Evolutionary conservation across 2,329 filamentous ascomycete genomes (phyloP).

Genomic region (Pseudopyricularia cyperi): DNA sequence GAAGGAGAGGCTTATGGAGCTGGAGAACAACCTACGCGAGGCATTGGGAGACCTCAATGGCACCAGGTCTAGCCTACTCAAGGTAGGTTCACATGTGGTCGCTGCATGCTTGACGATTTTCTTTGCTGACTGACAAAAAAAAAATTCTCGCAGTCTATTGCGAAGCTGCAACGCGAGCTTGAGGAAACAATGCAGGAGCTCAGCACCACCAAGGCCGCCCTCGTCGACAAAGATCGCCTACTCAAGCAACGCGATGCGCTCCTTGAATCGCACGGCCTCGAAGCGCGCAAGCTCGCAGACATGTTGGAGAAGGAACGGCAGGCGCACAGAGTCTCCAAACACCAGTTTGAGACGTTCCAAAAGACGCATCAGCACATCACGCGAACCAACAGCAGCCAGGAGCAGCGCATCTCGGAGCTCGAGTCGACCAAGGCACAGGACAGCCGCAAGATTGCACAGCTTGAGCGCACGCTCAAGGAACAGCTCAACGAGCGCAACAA

Average conservation of each 20-base stretch:
- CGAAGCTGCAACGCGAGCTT: constrained; percentile 76
- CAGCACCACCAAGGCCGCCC: constrained; percentile 59
- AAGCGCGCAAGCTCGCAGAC: constrained; percentile 73
- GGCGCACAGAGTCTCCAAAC: constrained; percentile 72
- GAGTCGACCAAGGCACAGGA: constrained; percentile 70
- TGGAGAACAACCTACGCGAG: constrained; percentile 79
- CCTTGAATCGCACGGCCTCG: constrained; percentile 77
- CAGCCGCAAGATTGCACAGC: constrained; percentile 57
- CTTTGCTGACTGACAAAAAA: neutral
- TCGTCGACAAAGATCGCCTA: constrained; percentile 83
- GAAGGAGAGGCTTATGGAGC: constrained; percentile 80
- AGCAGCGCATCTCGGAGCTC: constrained; percentile 72
- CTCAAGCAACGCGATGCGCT: constrained; percentile 81
- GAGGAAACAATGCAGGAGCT: constrained; percentile 75
- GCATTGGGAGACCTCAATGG: constrained; percentile 80
- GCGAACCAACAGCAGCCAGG: constrained; percentile 74
- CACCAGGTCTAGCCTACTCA: constrained; percentile 72
- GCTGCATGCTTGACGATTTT: neutral
- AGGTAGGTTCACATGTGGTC: constrained; percentile 34
- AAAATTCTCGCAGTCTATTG: constrained; percentile 54
- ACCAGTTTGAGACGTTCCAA: constrained; percentile 77
- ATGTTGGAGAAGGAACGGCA: constrained; percentile 84
- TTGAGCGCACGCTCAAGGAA: constrained; percentile 74
- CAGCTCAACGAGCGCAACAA: constrained; percentile 84
- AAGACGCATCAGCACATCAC: constrained; percentile 78